Evolutionary conservation across 257 asterid species (phyloP).

Genomic region (Solanum gandarillasii): DNA sequence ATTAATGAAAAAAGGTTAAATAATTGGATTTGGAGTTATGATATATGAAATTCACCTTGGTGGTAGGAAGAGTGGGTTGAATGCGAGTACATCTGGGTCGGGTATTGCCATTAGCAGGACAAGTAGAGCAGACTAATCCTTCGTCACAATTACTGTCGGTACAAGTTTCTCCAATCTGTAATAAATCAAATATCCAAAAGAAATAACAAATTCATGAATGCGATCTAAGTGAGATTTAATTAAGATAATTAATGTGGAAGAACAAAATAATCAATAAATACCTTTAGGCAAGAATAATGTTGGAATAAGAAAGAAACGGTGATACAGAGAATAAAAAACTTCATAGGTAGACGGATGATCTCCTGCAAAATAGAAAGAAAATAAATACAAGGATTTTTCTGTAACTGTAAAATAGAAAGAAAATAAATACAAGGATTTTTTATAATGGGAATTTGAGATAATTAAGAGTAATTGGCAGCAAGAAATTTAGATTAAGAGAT

Average conservation of each 20-base stretch:
- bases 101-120: slow-evolving; percentile 64
- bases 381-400: not conserved
- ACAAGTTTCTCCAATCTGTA: slow-evolving; percentile 72
- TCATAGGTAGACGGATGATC: slow-evolving; percentile 2
- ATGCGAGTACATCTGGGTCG: slow-evolving; percentile 65
- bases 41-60: slow-evolving; percentile 27
- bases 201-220: not conserved
- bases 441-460: not conserved
- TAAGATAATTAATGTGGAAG: not conserved
- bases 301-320: slow-evolving; percentile 22
- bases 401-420: not conserved
- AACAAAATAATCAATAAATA: not conserved
- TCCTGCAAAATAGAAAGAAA: slow-evolving; percentile 19
- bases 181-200: not conserved
- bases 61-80: slow-evolving; percentile 52
- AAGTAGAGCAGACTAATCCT: slow-evolving; percentile 52
- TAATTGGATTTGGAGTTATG: not conserved
- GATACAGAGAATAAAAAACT: slow-evolving; percentile 24
- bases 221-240: not conserved
- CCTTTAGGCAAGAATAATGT: slow-evolving; percentile 39
- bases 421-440: not conserved
- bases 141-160: slow-evolving; percentile 37
- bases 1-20: not conserved
- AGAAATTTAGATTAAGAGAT: not conserved
- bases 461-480: not conserved